Evolutionary conservation across 2,329 filamentous ascomycete species (phyloP), one percentile per base, ranked within the genome.

Genomic region (Nemania abortiva): DNA sequence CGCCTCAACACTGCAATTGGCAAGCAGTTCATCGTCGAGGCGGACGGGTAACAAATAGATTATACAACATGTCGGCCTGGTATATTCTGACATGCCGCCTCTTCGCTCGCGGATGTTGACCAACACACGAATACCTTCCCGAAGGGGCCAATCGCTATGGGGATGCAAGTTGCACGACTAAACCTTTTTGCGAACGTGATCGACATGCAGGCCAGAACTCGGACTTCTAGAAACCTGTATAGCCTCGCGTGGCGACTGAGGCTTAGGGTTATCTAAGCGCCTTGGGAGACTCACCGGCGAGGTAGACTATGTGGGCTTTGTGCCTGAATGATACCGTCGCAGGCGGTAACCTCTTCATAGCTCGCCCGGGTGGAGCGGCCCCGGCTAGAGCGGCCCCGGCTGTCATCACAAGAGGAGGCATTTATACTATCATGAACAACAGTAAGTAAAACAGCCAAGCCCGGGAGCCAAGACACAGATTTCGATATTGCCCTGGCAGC

Each of bases 311-410:
- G 34, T 24, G 27, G 13, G 29, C 1, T 31, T 34, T 22, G 55
- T 66, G 34, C 58, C 69, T 61, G 59, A 52, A 66, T 66, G 63
- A n/a, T 34, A 64, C 66, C 27, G 59, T 71, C 24, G 59, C 49
- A 69, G 55, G 63, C 69, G 59, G 42, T 47, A 37, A 9, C 63
- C 37, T 63, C 62, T 29, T 60, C 58, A 59, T 49, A 58, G 31
- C n/a, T 66, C 31, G 39, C 22, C 47, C 54, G 24, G 27, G 34
- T 57, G 57, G 50, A 61, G 29, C 42, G 37, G 37, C 57, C 13
- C 13, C 6, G 20, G 15, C 18, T 22, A 45, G n/a, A n/a, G n/a
- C n/a, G n/a, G n/a, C n/a, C n/a, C n/a, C n/a, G n/a, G n/a, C 20
- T 53, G 53, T 62, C 18, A 31, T 62, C 18, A 31, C 45, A 31